These are phyloP conservation scores for Canavalia ensiformis DNA, from an alignment of 306 rosid species.

Conservation along the genomic window DNA sequence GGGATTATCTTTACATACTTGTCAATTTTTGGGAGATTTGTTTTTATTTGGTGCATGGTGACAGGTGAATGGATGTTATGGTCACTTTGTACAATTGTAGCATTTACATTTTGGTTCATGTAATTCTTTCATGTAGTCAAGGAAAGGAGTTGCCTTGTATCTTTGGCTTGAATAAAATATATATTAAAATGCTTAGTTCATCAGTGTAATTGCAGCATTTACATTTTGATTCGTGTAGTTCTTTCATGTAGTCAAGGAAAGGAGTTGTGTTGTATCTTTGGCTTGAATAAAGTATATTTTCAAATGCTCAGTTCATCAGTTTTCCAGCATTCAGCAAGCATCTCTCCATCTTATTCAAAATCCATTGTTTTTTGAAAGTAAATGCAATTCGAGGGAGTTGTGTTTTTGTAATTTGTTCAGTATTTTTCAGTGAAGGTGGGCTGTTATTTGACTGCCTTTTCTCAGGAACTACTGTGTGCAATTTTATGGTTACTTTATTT, in stretches of 20 bases:
- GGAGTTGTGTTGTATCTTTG: background rate
- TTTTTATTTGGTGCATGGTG: slow-evolving; percentile 17
- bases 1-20: background rate
- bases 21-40: slow-evolving; percentile 17
- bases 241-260: background rate
- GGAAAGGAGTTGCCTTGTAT: slow-evolving; percentile 1
- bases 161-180: background rate
- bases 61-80: slow-evolving; percentile 24
- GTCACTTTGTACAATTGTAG: background rate
- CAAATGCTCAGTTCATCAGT: background rate
- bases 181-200: slow-evolving; percentile 11
- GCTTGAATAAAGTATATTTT: slow-evolving; percentile 5
- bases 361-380: background rate
- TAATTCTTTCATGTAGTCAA: background rate
- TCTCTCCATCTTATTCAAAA: background rate
- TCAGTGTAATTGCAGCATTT: background rate
- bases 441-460: background rate
- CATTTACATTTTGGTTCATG: slow-evolving; percentile 5
- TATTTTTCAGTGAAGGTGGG: background rate
- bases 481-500: background rate
- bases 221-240: background rate
- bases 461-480: background rate
- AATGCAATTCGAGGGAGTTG: background rate
- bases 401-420: slow-evolving; percentile 7
- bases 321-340: slow-evolving; percentile 14